Conservation (phyloP, 495 filamentous ascomycete genomes). For the Collariella sp. region DNA sequence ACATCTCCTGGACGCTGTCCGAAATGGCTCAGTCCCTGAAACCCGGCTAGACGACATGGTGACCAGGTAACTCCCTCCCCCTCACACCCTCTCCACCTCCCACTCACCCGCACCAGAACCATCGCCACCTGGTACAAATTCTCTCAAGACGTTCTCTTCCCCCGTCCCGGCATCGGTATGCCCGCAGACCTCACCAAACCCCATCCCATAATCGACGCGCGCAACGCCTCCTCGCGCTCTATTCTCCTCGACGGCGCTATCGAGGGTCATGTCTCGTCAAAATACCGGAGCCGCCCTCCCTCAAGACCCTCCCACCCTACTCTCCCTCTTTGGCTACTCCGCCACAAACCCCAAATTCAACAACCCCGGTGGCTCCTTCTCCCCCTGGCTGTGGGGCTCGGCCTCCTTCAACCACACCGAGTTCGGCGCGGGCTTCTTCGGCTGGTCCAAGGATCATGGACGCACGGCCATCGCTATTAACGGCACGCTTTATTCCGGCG, state of each 20-base stretch:
- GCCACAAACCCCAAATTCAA: conserved; percentile 38
- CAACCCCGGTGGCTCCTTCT: conserved; percentile 23
- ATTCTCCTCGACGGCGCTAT: conserved; percentile 39
- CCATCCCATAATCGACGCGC: conserved; percentile 44
- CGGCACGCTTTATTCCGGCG: conserved; percentile 50
- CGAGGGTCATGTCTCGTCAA: conserved; percentile 56
- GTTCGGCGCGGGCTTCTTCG: conserved; percentile 15
- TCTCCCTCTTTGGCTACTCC: conserved; percentile 47
- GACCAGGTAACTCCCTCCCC: conserved; percentile 24
- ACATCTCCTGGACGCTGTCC: conserved; percentile 37
- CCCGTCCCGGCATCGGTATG: conserved; percentile 38
- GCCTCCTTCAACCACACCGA: conserved; percentile 24
- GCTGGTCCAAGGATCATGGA: background rate
- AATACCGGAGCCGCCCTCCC: conserved; percentile 50
- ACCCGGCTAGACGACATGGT: conserved; percentile 47
- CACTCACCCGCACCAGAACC: conserved; percentile 36
- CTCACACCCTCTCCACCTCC: background rate
- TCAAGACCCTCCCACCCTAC: conserved; percentile 39
- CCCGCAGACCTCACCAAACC: conserved; percentile 43
- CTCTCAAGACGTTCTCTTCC: conserved; percentile 46
- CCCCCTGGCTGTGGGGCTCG: conserved; percentile 36
- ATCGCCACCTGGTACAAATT: conserved; percentile 50
- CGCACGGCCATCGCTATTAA: conserved; percentile 32
- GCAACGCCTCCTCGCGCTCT: conserved; percentile 34
- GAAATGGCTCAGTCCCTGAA: conserved; percentile 42